Evolutionary conservation across 129 eudicot species (phyloP).

Genomic region (Centrapalus pauciflorus): DNA sequence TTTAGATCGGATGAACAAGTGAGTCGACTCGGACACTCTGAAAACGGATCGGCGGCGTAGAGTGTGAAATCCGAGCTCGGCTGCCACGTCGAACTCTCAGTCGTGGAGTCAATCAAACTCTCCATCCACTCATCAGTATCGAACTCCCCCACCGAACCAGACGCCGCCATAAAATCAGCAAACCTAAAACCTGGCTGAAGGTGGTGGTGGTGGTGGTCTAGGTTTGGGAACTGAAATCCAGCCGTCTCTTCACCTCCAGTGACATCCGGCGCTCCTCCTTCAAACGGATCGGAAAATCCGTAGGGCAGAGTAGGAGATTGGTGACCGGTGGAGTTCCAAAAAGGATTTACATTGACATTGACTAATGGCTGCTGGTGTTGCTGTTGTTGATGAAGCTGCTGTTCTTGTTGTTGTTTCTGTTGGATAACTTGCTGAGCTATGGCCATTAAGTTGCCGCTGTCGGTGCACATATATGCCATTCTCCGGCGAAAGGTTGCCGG

Average conservation of each 20-base stretch:
- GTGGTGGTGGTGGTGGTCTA: constrained; percentile 42
- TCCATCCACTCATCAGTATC: constrained; percentile 99
- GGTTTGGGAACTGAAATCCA: constrained; percentile 49
- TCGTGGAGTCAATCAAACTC: constrained; percentile 72
- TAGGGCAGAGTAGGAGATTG: constrained; percentile 33
- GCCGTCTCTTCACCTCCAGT: constrained; percentile 34
- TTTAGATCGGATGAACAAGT: constrained; percentile 50
- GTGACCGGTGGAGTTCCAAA: constrained; percentile 50
- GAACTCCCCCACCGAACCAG: constrained; percentile 61
- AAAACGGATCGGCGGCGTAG: constrained; percentile 64
- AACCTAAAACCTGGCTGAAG: constrained; percentile 46
- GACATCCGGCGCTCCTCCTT: constrained; percentile 25
- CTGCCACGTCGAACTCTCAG: constrained; percentile 71
- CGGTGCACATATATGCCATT: constrained; percentile 96
- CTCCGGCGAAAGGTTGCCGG: constrained; percentile 44
- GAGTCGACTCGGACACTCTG: constrained; percentile 53
- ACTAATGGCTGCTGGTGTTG: constrained; percentile 45
- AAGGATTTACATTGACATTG: constrained; percentile 34
- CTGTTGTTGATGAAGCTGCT: constrained; percentile 39
- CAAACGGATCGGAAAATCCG: constrained; percentile 73
- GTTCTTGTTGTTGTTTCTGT: constrained; percentile 90
- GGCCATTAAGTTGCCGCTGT: constrained; percentile 98
- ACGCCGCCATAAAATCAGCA: constrained; percentile 58
- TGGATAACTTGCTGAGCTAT: constrained; percentile 96
- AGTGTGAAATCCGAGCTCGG: constrained; percentile 47